Evolutionary conservation across 2,329 filamentous ascomycete species (phyloP).

Genomic region (Plectosphaerella cucumerina): DNA sequence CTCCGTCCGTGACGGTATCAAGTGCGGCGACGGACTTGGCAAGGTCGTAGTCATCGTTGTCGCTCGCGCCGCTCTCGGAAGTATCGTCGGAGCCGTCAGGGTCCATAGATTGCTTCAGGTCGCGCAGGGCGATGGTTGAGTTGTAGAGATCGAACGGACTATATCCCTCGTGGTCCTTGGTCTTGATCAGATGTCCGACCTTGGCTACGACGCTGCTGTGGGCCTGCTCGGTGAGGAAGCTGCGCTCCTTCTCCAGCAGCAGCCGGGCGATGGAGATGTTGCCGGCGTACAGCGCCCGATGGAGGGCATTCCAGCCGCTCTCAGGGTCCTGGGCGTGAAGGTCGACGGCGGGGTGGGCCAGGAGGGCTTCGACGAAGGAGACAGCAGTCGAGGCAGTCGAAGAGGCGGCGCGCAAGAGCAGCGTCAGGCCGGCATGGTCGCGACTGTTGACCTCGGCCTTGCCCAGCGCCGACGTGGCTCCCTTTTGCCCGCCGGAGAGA

Average conservation of each 20-base stretch:
- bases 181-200: conserved; percentile 78
- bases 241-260: conserved; percentile 73
- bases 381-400: conserved; percentile 66
- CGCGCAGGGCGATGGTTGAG: conserved; percentile 76
- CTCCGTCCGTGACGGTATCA: conserved; percentile 43
- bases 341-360: conserved; percentile 80
- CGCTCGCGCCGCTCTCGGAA: conserved; percentile 51
- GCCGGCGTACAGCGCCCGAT: conserved; percentile 84
- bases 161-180: conserved; percentile 92
- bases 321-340: conserved; percentile 84
- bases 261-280: conserved; percentile 83
- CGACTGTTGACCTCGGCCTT: conserved; percentile 77
- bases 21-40: conserved; percentile 10
- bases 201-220: conserved; percentile 54
- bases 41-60: conserved; percentile 9
- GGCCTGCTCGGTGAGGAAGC: conserved; percentile 57
- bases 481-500: conserved; percentile 37
- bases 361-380: conserved; percentile 71
- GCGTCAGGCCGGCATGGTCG: conserved; percentile 74
- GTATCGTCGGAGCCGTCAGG: conserved; percentile 41
- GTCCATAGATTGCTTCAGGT: conserved; percentile 41
- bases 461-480: conserved; percentile 33
- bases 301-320: conserved; percentile 93
- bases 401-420: conserved; percentile 80
- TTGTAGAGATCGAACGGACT: conserved; percentile 93